Evolutionary conservation across 768 basidiomycete genomes (phyloP).

Genomic region (Obba rivulosa): DNA sequence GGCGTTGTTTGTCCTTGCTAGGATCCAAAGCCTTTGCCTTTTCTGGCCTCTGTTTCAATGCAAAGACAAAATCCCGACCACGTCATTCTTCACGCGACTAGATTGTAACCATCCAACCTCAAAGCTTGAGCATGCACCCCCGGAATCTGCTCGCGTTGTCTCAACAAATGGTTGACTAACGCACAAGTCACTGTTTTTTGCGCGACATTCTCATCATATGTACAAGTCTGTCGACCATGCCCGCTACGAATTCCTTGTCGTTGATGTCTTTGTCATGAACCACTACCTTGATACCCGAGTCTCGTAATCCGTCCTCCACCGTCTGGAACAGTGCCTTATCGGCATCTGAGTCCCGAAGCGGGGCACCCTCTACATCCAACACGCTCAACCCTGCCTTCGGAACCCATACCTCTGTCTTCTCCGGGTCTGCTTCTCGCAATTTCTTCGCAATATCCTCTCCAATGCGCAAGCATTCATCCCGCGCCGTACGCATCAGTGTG

Average conservation of each 20-base stretch:
- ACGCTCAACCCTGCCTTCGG: slow-evolving; percentile 11
- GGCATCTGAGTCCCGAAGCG: slow-evolving; percentile 10
- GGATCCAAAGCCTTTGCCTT: slow-evolving; percentile 1
- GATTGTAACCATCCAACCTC: too few species aligned
- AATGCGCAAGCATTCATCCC: slow-evolving; percentile 10
- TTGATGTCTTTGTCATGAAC: slow-evolving; percentile 11
- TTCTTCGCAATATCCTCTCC: slow-evolving; percentile 10
- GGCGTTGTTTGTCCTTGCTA: slow-evolving; percentile 20
- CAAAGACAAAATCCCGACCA: not conserved
- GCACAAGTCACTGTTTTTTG: not conserved
- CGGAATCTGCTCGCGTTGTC: too few species aligned
- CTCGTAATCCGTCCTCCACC: slow-evolving; percentile 3
- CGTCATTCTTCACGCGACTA: too few species aligned
- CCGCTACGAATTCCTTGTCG: slow-evolving; percentile 10
- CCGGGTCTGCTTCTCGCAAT: slow-evolving; percentile 4
- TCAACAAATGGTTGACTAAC: too few species aligned
- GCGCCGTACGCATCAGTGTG: slow-evolving; percentile 15
- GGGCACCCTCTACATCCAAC: slow-evolving; percentile 3
- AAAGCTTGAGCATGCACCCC: too few species aligned
- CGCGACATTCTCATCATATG: slow-evolving; percentile 4
- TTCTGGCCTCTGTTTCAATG: not conserved
- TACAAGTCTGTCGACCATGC: slow-evolving; percentile 7
- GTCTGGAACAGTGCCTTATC: slow-evolving; percentile 9
- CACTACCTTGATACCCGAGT: slow-evolving; percentile 1
- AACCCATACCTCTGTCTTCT: slow-evolving; percentile 12